phyloP scores from a whole-genome alignment of 768 basidiomycete genomes.

The Trametes cubensis region DNA sequence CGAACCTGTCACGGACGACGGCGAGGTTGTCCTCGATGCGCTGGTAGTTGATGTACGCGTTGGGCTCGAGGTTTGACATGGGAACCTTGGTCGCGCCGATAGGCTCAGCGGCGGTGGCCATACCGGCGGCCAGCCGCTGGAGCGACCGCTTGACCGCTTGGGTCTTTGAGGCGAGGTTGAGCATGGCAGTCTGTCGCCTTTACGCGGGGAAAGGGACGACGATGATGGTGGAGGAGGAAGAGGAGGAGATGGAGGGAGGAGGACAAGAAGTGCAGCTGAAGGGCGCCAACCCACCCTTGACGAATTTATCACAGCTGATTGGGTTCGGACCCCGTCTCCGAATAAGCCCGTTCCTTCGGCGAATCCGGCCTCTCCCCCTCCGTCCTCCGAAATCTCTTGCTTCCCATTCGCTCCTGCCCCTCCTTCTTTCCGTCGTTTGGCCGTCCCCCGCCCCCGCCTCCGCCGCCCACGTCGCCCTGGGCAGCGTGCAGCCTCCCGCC shows the following conservation, averaged over 20 bases:
- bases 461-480: not conserved
- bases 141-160: constrained; percentile 32
- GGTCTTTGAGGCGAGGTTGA: constrained; percentile 34
- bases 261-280: constrained; percentile 7
- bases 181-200: constrained; percentile 33
- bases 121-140: constrained; percentile 47
- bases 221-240: constrained; percentile 24
- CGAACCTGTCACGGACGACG: constrained; percentile 80
- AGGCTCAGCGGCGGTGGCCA: constrained; percentile 76
- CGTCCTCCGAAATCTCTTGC: not conserved
- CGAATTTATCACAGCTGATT: constrained; percentile 34
- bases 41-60: constrained; percentile 90
- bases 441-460: constrained; percentile 5
- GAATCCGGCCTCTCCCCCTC: constrained; percentile 1
- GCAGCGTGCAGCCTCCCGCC: not conserved
- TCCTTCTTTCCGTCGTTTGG: not conserved
- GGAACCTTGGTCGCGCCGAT: constrained; percentile 90
- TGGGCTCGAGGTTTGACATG: constrained; percentile 85
- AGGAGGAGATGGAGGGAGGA: constrained; percentile 27
- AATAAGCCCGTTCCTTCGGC: constrained; percentile 22
- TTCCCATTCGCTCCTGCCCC: constrained; percentile 8
- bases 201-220: constrained; percentile 22
- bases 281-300: constrained; percentile 26
- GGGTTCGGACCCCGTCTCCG: constrained; percentile 32
- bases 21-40: constrained; percentile 97